Percentiles rank a stretch among this genome's conserved stretches.
phyloP scores from a whole-genome alignment of 257 asterid species.

The Nicotiana attenuata region DNA sequence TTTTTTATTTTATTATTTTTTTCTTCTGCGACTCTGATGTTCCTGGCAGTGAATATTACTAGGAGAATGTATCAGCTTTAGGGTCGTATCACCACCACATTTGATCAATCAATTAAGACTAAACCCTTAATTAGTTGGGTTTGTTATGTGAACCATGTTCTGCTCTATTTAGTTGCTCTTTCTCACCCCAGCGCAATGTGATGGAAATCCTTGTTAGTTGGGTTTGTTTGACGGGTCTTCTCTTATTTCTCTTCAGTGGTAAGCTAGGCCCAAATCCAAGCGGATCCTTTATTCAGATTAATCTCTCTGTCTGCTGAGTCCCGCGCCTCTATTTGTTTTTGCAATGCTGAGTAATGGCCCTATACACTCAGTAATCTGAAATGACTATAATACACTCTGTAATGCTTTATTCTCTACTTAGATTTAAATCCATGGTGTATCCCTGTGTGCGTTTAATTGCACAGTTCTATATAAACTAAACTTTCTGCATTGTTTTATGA shows the following conservation, averaged over 20 bases:
- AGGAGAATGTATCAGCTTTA: neutral
- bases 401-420: neutral
- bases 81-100: neutral
- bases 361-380: neutral
- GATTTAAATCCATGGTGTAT: neutral
- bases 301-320: neutral
- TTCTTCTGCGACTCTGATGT: neutral
- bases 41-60: neutral
- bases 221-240: neutral
- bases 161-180: neutral
- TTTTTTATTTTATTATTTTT: too few relatives aligned
- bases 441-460: neutral
- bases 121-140: neutral
- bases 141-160: neutral
- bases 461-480: neutral
- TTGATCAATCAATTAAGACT: neutral
- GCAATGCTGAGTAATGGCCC: neutral
- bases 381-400: neutral
- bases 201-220: neutral
- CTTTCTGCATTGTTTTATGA: neutral
- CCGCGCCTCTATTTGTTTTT: neutral
- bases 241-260: neutral
- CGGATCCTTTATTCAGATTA: neutral
- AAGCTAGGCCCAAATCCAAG: slow-evolving; percentile 3
- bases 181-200: neutral